phyloP scores from a whole-genome alignment of 2,329 filamentous ascomycete genomes.

The Exophiala alcalophila region DNA sequence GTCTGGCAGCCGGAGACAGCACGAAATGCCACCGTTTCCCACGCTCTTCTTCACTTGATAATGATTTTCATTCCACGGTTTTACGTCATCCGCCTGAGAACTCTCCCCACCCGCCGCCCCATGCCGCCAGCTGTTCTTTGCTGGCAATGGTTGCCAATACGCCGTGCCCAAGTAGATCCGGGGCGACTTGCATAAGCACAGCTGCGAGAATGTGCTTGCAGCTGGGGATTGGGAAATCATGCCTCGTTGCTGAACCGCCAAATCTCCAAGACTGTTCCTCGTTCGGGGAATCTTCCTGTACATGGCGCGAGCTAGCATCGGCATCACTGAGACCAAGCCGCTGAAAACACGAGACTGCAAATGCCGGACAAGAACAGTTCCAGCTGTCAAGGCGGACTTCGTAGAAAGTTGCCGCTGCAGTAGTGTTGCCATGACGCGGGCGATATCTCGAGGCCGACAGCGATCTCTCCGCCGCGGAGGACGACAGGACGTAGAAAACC shows the following conservation, averaged over 20 bases:
- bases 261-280: conserved; percentile 34
- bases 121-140: conserved; percentile 69
- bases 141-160: conserved; percentile 56
- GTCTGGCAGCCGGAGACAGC: too few species aligned
- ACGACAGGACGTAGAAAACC: conserved; percentile 66
- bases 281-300: conserved; percentile 3
- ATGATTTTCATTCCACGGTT: too few species aligned
- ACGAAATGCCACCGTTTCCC: too few species aligned
- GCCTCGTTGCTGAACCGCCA: conserved; percentile 36
- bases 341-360: too few species aligned
- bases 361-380: conserved; percentile 88
- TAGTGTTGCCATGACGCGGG: conserved; percentile 1
- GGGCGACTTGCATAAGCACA: conserved; percentile 67
- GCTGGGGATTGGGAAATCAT: conserved; percentile 48
- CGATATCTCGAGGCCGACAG: background rate
- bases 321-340: conserved; percentile 31
- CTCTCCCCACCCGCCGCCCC: conserved; percentile 52
- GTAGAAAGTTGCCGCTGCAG: conserved; percentile 50
- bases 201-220: conserved; percentile 93
- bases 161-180: conserved; percentile 53
- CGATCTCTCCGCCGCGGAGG: conserved; percentile 35
- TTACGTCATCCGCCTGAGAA: too few species aligned
- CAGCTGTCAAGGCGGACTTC: conserved; percentile 71
- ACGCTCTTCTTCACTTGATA: too few species aligned
- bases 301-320: conserved; percentile 9